Evolutionary conservation across 495 filamentous ascomycete species (phyloP).

Genomic region (Lasiosphaeria miniovina): DNA sequence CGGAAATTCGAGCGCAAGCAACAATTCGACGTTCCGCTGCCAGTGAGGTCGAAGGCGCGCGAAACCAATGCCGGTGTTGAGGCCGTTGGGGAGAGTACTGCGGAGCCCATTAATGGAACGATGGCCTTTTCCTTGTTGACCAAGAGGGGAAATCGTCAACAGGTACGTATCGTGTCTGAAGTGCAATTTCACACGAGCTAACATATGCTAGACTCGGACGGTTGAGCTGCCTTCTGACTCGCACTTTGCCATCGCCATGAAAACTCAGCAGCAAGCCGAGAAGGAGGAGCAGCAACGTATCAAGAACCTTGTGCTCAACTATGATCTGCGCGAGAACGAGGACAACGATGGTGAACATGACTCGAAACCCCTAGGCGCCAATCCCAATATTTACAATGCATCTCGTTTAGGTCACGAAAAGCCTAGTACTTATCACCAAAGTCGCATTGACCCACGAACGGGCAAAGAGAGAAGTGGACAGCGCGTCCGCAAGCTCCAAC

Average conservation of each 20-base stretch:
- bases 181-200: not conserved
- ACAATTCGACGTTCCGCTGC: conserved; percentile 89
- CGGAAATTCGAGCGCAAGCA: conserved; percentile 92
- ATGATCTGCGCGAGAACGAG: conserved; percentile 79
- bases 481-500: conserved; percentile 84
- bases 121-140: conserved; percentile 97
- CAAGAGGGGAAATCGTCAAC: conserved; percentile 92
- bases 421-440: conserved; percentile 41
- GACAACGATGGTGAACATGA: conserved; percentile 68
- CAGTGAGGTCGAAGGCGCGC: conserved; percentile 73
- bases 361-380: conserved; percentile 31
- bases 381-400: conserved; percentile 45
- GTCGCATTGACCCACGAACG: conserved; percentile 61
- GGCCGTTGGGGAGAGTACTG: conserved; percentile 43
- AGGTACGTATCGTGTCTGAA: conserved; percentile 51
- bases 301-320: conserved; percentile 95
- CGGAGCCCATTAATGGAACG: conserved; percentile 31
- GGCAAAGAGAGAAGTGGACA: conserved; percentile 71
- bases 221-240: conserved; percentile 95
- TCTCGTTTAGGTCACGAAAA: conserved; percentile 48
- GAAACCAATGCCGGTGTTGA: conserved; percentile 41
- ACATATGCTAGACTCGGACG: conserved; percentile 67
- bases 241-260: conserved; percentile 92
- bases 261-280: conserved; percentile 88
- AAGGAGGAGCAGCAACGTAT: conserved; percentile 96